Conservation (phyloP, 2,329 filamentous ascomycete genomes). For the Shiraia sp. region DNA sequence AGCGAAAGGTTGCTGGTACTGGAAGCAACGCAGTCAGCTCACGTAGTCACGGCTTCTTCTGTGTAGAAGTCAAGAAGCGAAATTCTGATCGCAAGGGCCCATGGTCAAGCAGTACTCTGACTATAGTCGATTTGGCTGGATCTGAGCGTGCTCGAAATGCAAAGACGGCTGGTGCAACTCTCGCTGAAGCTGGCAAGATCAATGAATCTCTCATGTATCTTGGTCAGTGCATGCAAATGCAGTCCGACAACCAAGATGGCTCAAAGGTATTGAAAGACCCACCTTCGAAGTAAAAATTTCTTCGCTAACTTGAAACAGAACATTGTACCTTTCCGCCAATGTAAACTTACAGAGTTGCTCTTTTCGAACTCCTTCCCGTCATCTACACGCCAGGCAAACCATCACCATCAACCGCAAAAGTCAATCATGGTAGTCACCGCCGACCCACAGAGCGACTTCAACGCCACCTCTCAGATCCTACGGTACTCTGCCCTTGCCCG, state of each 20-base stretch:
- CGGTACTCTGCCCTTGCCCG: slow-evolving; percentile 91
- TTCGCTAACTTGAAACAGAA: slow-evolving; percentile 16
- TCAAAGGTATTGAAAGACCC: slow-evolving; percentile 63
- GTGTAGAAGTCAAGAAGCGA: slow-evolving; percentile 89
- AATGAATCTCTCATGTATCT: slow-evolving; percentile 99
- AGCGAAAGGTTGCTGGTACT: slow-evolving; percentile 85
- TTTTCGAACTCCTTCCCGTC: slow-evolving; percentile 57
- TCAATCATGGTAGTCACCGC: slow-evolving; percentile 96
- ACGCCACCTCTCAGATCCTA: slow-evolving; percentile 93
- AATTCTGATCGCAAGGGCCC: slow-evolving; percentile 57
- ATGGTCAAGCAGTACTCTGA: slow-evolving; percentile 80
- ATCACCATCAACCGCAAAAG: slow-evolving; percentile 67
- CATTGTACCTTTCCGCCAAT: slow-evolving; percentile 73
- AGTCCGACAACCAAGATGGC: slow-evolving; percentile 75
- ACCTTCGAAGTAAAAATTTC: background rate
- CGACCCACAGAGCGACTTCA: slow-evolving; percentile 90
- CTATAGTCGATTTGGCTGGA: slow-evolving; percentile 89
- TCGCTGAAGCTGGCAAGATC: slow-evolving; percentile 96
- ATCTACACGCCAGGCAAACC: slow-evolving; percentile 50
- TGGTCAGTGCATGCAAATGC: slow-evolving; percentile 94
- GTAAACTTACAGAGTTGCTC: slow-evolving; percentile 57
- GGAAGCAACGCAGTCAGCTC: slow-evolving; percentile 92
- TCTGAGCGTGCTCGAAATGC: slow-evolving; percentile 92
- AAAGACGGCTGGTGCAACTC: slow-evolving; percentile 88
- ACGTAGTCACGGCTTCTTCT: slow-evolving; percentile 94